Base-by-base conservation (phyloP, 768 basidiomycete genomes). In the Collybia nuda region DNA sequence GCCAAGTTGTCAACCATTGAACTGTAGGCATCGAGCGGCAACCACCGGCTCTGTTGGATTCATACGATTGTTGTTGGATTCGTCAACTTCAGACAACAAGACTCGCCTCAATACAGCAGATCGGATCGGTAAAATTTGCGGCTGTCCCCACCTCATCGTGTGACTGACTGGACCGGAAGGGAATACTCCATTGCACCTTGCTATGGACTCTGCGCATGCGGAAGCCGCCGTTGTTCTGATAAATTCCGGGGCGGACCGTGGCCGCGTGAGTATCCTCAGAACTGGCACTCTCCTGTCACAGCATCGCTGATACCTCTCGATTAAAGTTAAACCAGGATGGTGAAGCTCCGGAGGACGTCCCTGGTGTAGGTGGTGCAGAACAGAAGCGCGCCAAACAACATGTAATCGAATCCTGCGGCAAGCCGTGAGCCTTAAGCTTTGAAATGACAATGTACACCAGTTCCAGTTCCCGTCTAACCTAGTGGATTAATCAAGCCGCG, bases 121-220 rank as follows among this genome's bases (percentile, higher is more conserved):
- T 75, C 82, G 89, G 46, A 73, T 89, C 41, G 88, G 89, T 88
- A 63, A 63, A 67, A 65, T 51, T 35, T 43, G 15, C 56, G 55
- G 53, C 48, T 58, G 51, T 54, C 44, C 35, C 47, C 43, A n/a
- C n/a, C 28, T 50, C 52, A 36, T 36, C 40, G 24, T 48, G 46
- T 32, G 21, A 23, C 50, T 57, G 44, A 50, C 41, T 23, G 14
- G 47, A 26, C 43, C 23, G 32, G 47, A 61, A 90, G 95, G 96
- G 44, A 97, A 98, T 63, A 98, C 97, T 1, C 93, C 97, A 2
- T 73, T 99, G 32, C 97, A 99, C 76, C 82, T 99, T 26, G 95
- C 96, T 15, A 89, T 99, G 87, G 96, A 99, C 61, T 93, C 90
- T 47, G 96, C 87, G 15, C 90, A 98, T 63, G 96, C 91, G 12